Evolutionary conservation across 371 early-diverging fungal species (phyloP).

Genomic region (Syncephalastrum contaminatum): DNA sequence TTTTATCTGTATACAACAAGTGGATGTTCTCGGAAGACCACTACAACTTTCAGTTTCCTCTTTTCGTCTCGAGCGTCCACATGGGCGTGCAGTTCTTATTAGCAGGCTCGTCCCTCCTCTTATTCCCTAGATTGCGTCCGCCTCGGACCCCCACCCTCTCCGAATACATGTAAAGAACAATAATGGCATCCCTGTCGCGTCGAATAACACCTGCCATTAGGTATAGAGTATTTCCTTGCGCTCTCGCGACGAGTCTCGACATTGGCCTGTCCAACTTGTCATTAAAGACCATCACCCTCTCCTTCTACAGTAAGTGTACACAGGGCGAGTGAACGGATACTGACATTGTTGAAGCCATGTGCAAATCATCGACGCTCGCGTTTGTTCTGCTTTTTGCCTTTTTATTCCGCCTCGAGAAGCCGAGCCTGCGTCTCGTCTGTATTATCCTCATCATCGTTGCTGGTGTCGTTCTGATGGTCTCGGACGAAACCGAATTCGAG

Average conservation of each 20-base stretch:
- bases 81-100: constrained; percentile 72
- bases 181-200: background rate
- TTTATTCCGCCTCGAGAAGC: constrained; percentile 78
- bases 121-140: constrained; percentile 58
- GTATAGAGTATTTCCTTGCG: constrained; percentile 78
- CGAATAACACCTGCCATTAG: constrained; percentile 19
- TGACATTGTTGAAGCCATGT: constrained; percentile 66
- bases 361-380: constrained; percentile 86
- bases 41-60: constrained; percentile 76
- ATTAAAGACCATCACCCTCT: constrained; percentile 80
- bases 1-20: constrained; percentile 84
- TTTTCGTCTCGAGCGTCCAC: constrained; percentile 76
- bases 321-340: background rate
- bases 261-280: constrained; percentile 88
- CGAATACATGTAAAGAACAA: constrained; percentile 58
- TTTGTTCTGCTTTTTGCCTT: constrained; percentile 90
- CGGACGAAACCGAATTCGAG: constrained; percentile 76
- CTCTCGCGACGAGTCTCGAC: constrained; percentile 85
- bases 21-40: constrained; percentile 81
- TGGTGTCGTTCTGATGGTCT: constrained; percentile 87
- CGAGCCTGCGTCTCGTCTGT: constrained; percentile 62
- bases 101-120: constrained; percentile 52
- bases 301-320: constrained; percentile 75
- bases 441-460: constrained; percentile 76
- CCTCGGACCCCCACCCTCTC: constrained; percentile 43